phyloP scores from a whole-genome alignment of 1,284 basidiomycete genomes.

The Trichosporon asahii region DNA sequence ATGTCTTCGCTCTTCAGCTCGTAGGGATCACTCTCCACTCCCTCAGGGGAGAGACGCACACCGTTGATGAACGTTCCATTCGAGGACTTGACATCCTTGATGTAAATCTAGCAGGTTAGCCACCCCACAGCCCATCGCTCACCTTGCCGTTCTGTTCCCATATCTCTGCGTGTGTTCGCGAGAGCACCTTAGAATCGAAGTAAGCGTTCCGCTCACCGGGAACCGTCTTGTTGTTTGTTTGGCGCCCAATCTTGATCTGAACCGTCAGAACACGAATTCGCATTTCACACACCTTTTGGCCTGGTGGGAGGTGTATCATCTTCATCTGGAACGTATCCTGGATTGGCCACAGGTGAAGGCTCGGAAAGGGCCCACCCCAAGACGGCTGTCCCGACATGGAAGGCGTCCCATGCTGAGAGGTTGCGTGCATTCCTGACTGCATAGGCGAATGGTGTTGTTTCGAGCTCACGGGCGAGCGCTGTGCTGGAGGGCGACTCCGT shows the following conservation, averaged over 20 bases:
- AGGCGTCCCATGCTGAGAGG: not conserved
- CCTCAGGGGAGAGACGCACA: slow-evolving; percentile 84
- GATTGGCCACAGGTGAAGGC: slow-evolving; percentile 85
- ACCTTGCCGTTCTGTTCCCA: slow-evolving; percentile 91
- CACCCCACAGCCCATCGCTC: slow-evolving; percentile 19
- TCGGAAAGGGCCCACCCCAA: slow-evolving; percentile 52
- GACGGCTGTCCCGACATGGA: slow-evolving; percentile 21
- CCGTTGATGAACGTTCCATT: slow-evolving; percentile 99
- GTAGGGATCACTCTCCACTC: slow-evolving; percentile 86
- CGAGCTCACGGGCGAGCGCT: not conserved
- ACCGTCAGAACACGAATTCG: not conserved
- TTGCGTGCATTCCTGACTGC: not conserved
- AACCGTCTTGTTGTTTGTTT: slow-evolving; percentile 94
- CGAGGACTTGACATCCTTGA: slow-evolving; percentile 97
- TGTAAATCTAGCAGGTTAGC: slow-evolving; percentile 68
- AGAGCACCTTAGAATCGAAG: slow-evolving; percentile 96
- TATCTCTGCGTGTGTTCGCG: slow-evolving; percentile 93
- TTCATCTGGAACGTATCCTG: slow-evolving; percentile 96
- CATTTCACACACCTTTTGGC: slow-evolving; percentile 35
- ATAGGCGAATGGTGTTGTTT: not conserved
- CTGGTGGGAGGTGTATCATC: slow-evolving; percentile 77
- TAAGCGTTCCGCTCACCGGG: slow-evolving; percentile 94
- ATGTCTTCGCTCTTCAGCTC: slow-evolving; percentile 94
- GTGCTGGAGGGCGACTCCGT: not conserved
- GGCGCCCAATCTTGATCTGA: slow-evolving; percentile 85